Conservation (phyloP, 2,329 filamentous ascomycete genomes). For the Colletotrichum spinosum region DNA sequence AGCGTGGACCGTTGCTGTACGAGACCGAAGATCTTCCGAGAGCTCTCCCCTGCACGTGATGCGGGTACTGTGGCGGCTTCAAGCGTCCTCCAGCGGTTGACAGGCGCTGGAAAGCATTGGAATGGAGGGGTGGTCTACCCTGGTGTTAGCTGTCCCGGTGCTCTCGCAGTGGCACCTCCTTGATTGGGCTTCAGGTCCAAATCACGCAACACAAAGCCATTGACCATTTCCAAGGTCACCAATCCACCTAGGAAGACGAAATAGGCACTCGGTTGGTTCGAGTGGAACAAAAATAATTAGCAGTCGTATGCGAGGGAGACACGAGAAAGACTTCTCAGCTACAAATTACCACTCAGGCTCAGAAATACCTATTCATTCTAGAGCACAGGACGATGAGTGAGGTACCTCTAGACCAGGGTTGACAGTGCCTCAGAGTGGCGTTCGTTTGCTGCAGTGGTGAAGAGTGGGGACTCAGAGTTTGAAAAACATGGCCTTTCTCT, state of each 20-base stretch:
- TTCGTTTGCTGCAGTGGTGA: conserved; percentile 35
- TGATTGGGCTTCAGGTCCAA: conserved; percentile 10
- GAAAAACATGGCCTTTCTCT: conserved; percentile 39
- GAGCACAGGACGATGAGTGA: background rate
- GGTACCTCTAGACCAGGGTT: conserved; percentile 7
- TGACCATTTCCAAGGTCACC: too few relatives aligned
- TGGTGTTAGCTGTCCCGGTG: background rate
- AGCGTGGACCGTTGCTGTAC: conserved; percentile 9
- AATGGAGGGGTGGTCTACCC: background rate
- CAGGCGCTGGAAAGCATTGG: conserved; percentile 25
- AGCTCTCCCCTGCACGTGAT: conserved; percentile 34
- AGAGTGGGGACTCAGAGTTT: conserved; percentile 38
- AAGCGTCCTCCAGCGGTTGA: conserved; percentile 28
- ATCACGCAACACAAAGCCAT: conserved; percentile 3
- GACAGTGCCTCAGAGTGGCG: conserved; percentile 28
- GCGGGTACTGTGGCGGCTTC: conserved; percentile 27
- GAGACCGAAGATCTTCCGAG: conserved; percentile 36
- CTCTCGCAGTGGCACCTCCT: conserved; percentile 10
- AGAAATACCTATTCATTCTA: too few relatives aligned
- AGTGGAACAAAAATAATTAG: too few relatives aligned
- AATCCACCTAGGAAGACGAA: too few relatives aligned
- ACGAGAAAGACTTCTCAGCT: too few relatives aligned
- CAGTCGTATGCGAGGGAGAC: too few relatives aligned
- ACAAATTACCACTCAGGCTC: too few relatives aligned
- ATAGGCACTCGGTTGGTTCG: too few relatives aligned